Percentiles rank a stretch among this genome's conserved stretches.
Conservation (phyloP, 495 filamentous ascomycete species). For the Penicillium coffeae region DNA sequence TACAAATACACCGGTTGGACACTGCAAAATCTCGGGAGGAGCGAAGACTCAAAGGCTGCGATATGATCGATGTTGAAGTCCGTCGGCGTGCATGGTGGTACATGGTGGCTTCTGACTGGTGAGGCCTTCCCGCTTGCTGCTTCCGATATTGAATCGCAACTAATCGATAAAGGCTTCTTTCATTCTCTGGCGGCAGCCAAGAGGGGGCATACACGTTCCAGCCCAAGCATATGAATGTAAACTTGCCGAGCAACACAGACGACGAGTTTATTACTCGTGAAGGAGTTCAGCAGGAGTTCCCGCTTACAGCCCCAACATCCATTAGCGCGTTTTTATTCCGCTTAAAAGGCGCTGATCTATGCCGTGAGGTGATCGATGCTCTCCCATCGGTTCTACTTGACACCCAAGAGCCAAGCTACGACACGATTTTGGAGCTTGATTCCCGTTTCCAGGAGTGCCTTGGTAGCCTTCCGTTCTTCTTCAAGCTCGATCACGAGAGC, state of each 20-base stretch:
- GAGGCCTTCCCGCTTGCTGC: not conserved
- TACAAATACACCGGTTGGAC: slow-evolving; percentile 28
- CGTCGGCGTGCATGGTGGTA: slow-evolving; percentile 30
- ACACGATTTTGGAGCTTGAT: slow-evolving; percentile 22
- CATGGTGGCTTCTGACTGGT: slow-evolving; percentile 34
- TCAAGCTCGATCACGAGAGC: slow-evolving; percentile 17
- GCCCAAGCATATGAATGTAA: slow-evolving; percentile 30
- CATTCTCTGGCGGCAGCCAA: slow-evolving; percentile 21
- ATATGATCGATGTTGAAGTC: slow-evolving; percentile 29
- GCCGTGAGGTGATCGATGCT: slow-evolving; percentile 28
- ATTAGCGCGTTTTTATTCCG: slow-evolving; percentile 24
- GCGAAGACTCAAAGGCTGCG: slow-evolving; percentile 18
- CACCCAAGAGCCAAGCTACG: slow-evolving; percentile 18
- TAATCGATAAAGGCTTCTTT: slow-evolving; percentile 18
- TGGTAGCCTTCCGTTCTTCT: slow-evolving; percentile 18
- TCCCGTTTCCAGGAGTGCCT: slow-evolving; percentile 14
- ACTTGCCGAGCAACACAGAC: slow-evolving; percentile 26
- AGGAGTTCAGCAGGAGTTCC: slow-evolving; percentile 6
- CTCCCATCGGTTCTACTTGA: slow-evolving; percentile 20
- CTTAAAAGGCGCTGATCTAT: slow-evolving; percentile 19
- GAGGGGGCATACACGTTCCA: slow-evolving; percentile 28
- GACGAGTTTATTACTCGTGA: slow-evolving; percentile 20
- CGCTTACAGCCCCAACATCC: slow-evolving; percentile 16
- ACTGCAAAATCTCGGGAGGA: slow-evolving; percentile 19
- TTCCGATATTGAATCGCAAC: not conserved